Conservation (phyloP, 78 protist genomes). For the Diacronema lutheri region DNA sequence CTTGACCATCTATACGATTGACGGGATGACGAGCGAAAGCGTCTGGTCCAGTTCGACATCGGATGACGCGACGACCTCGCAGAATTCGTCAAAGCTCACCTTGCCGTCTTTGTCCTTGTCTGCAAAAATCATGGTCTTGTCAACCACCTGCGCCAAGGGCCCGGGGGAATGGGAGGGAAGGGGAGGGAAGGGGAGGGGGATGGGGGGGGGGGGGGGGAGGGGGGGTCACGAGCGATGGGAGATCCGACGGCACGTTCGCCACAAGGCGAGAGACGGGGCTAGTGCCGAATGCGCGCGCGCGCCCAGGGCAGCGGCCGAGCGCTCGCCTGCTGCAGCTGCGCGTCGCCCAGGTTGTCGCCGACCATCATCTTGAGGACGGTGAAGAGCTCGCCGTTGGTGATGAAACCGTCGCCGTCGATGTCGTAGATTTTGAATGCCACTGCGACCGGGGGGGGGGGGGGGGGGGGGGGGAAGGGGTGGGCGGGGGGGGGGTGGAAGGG, state of each 20-base stretch:
- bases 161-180: not conserved
- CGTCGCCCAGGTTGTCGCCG: constrained; percentile 34
- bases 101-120: constrained; percentile 45
- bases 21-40: too few species aligned
- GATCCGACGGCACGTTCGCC: not conserved
- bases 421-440: constrained; percentile 54
- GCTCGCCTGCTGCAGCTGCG: constrained; percentile 43
- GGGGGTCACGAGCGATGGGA: not conserved
- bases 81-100: constrained; percentile 43
- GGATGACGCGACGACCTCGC: not conserved
- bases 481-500: not conserved
- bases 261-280: not conserved
- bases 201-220: not conserved
- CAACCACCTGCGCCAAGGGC: constrained; percentile 22
- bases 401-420: constrained; percentile 48
- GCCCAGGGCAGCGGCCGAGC: not conserved
- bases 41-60: too few species aligned
- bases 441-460: not conserved
- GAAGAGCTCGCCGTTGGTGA: constrained; percentile 46
- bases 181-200: too few species aligned
- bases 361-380: constrained; percentile 47
- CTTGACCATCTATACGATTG: too few species aligned
- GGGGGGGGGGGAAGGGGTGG: not conserved
- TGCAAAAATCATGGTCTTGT: constrained; percentile 39
- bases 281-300: not conserved